These are phyloP conservation scores for Pezicula neosporulosa DNA, from an alignment of 2,329 filamentous ascomycete species.

Conservation along the genomic window DNA sequence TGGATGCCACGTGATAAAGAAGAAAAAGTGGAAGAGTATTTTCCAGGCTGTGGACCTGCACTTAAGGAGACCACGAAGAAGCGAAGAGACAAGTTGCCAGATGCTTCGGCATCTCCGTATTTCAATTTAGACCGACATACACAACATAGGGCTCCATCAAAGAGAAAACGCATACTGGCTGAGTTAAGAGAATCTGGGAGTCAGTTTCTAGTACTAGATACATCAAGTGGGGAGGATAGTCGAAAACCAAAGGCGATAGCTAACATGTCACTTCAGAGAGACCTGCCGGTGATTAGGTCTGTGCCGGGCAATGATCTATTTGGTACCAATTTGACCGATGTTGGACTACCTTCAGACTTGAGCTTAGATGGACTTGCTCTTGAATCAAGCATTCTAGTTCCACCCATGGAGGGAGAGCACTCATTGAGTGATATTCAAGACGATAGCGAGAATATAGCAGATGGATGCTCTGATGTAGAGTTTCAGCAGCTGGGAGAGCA, in stretches of 20 bases:
- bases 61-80: background rate
- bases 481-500: background rate
- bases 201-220: constrained; percentile 9
- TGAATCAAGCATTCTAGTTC: background rate
- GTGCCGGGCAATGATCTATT: constrained; percentile 18
- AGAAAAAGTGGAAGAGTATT: constrained; percentile 17
- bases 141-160: constrained; percentile 9
- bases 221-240: background rate
- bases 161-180: constrained; percentile 17
- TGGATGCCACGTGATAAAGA: constrained; percentile 21
- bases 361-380: background rate
- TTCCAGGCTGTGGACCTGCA: constrained; percentile 8
- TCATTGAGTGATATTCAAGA: background rate
- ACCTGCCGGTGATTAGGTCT: background rate
- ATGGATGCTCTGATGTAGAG: background rate
- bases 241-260: background rate
- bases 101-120: constrained; percentile 22
- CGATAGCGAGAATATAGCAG: background rate
- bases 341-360: background rate
- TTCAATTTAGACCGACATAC: constrained; percentile 24
- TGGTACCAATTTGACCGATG: background rate
- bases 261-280: background rate
- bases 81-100: constrained; percentile 17
- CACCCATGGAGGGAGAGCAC: background rate
- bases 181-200: constrained; percentile 16